Conservation (phyloP, 2,329 filamentous ascomycete species). For the Trichoderma sp. region DNA sequence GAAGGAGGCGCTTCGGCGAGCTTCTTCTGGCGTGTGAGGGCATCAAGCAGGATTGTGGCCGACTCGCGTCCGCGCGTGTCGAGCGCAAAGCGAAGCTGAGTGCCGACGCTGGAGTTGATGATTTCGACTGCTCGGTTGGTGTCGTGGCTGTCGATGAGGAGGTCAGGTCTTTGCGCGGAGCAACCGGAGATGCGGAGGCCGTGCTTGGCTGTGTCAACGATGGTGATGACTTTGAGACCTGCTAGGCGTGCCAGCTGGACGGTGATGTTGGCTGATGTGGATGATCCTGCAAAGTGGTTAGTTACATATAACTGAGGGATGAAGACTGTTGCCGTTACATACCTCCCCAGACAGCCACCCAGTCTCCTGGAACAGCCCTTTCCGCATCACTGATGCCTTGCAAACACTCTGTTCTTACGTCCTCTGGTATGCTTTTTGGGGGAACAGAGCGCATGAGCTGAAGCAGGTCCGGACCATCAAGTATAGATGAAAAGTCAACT, state of each 20-base stretch:
- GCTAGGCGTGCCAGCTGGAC: constrained; percentile 66
- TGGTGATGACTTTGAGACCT: constrained; percentile 61
- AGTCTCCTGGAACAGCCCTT: constrained; percentile 59
- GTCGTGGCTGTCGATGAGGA: constrained; percentile 65
- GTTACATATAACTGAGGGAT: background rate
- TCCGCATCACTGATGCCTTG: constrained; percentile 50
- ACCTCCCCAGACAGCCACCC: constrained; percentile 73
- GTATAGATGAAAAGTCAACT: constrained; percentile 55
- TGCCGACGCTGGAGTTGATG: constrained; percentile 56
- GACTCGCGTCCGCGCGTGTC: constrained; percentile 67
- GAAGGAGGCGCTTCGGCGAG: constrained; percentile 30
- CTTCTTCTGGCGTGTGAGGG: constrained; percentile 39
- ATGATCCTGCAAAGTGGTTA: constrained; percentile 48
- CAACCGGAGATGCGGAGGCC: constrained; percentile 54
- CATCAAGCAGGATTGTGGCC: constrained; percentile 54
- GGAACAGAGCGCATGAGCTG: constrained; percentile 47
- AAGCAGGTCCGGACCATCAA: constrained; percentile 58
- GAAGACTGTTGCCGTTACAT: constrained; percentile 20
- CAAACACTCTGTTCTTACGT: constrained; percentile 64
- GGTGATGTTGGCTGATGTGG: constrained; percentile 64
- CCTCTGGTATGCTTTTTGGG: constrained; percentile 50
- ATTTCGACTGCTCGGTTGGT: constrained; percentile 63
- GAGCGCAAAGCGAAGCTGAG: constrained; percentile 62
- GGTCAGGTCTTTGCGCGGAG: constrained; percentile 48
- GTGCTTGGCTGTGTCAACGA: constrained; percentile 66